Evolutionary conservation across 306 rosid species (phyloP).

Genomic region (Trifolium pratense): DNA sequence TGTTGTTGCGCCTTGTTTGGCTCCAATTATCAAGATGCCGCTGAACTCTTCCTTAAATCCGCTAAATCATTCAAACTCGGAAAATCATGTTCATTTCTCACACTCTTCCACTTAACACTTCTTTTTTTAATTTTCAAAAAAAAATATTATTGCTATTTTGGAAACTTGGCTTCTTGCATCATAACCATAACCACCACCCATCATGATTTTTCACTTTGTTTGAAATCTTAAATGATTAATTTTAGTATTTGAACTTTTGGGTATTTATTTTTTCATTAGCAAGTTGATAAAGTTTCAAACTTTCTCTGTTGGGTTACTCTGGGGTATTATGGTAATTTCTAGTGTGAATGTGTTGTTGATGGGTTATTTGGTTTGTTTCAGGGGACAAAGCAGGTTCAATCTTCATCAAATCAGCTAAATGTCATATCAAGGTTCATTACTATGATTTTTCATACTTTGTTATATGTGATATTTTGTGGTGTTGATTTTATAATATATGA

Average conservation of each 20-base stretch:
- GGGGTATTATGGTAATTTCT: constrained; percentile 13
- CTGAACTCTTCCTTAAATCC: constrained; percentile 50
- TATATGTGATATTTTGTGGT: not conserved
- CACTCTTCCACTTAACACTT: not conserved
- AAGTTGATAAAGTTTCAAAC: not conserved
- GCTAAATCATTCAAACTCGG: constrained; percentile 62
- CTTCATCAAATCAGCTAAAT: constrained; percentile 52
- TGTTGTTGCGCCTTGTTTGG: constrained; percentile 48
- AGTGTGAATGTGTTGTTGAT: not conserved
- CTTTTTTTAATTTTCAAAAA: too few relatives aligned
- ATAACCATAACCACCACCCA: not conserved
- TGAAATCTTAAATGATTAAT: not conserved
- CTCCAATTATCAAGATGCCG: constrained; percentile 58
- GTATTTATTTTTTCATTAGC: not conserved
- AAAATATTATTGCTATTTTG: too few relatives aligned
- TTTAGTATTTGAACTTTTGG: constrained; percentile 14
- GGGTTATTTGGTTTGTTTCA: constrained; percentile 26
- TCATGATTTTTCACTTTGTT: constrained; percentile 25
- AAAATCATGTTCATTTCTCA: constrained; percentile 49
- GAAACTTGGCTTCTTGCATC: too few relatives aligned
- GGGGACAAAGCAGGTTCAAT: constrained; percentile 62
- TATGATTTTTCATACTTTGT: not conserved
- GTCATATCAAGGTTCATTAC: constrained; percentile 53
- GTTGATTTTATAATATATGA: constrained; percentile 19
- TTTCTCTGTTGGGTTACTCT: not conserved